Evolutionary conservation across 257 asterid species (phyloP), one percentile per base, ranked within the genome.

Genomic region (Leptodermis oblonga): DNA sequence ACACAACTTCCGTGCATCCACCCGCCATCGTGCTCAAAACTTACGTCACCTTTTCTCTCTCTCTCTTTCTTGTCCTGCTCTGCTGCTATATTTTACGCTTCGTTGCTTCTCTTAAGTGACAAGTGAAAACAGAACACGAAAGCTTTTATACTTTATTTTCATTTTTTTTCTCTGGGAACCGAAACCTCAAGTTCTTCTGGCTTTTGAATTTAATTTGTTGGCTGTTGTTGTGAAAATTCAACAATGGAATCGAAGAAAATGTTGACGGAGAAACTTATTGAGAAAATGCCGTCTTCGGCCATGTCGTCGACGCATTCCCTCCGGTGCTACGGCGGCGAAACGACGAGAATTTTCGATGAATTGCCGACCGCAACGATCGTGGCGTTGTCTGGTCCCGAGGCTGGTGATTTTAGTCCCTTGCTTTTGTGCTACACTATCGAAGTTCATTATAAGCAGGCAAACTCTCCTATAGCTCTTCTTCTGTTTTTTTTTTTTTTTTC

Each of bases 341-440:
- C 66, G 69, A 54, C 71, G 14, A 78, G 85, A 72, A 88, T 88
- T 51, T 93, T 93, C 67, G 97, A 93, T 4, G 96, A 90, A 78
- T 46, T 93, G 73, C 99, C 99, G 3, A 82, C 78, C 70, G 96
- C 95, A 18, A 84, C 74, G 3, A 81, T 93, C 43, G 81, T 87
- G 14, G 81, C 88, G 55, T 92, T 90, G 33, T 88, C 96, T 41
- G 85, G 93, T 39, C 87, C 95, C 51, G 99, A 93, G 74, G 92
- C 89, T 41, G 83, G 86, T 56, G 95, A 90, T 77, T 73, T 90
- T 79, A 84, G 92, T 55, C 99, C 99, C 13, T 78, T 90, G 87
- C 96, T 93, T 66, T 79, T 93, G 75, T 82, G 96, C 0, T 93
- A 93, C 74, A 88, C 89, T 48, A 93, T 93, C 74, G 86, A 90